These are phyloP conservation scores for Colletotrichum zoysiae DNA, from an alignment of 2,329 filamentous ascomycete species.

Conservation along the genomic window DNA sequence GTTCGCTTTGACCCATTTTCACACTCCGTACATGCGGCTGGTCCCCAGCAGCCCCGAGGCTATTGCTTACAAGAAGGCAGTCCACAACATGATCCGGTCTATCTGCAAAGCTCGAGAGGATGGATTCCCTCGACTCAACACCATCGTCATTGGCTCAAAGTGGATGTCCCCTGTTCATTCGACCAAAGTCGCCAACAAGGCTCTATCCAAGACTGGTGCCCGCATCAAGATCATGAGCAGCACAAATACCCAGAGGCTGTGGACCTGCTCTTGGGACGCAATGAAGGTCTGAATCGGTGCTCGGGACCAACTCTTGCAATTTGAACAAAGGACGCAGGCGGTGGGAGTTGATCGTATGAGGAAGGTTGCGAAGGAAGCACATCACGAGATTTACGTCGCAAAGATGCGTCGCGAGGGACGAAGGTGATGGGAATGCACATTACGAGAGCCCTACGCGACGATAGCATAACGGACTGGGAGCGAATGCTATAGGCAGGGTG, in stretches of 20 bases:
- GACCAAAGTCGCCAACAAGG: conserved; percentile 16
- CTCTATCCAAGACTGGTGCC: background rate
- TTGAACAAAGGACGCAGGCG: background rate
- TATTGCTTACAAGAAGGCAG: conserved; percentile 3
- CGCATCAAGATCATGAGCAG: conserved; percentile 5
- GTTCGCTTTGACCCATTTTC: background rate
- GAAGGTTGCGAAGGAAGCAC: background rate
- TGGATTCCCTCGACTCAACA: conserved; percentile 9
- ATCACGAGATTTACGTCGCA: background rate
- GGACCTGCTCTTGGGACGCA: conserved; percentile 7
- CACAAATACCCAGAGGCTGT: background rate
- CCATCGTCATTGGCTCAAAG: conserved; percentile 20
- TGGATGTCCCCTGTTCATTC: conserved; percentile 13
- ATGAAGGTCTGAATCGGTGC: conserved; percentile 1
- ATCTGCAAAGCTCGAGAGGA: conserved; percentile 2
- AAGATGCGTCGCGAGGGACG: background rate
- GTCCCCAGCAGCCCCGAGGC: conserved; percentile 9
- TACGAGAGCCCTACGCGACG: background rate
- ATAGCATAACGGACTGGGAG: background rate
- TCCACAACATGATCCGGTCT: conserved; percentile 14
- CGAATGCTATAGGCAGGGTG: background rate
- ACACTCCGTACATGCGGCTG: background rate
- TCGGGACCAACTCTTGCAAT: background rate
- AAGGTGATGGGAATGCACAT: background rate
- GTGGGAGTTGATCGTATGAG: background rate